Conservation (phyloP, 768 basidiomycete species). For the Lactifluus piperatus region DNA sequence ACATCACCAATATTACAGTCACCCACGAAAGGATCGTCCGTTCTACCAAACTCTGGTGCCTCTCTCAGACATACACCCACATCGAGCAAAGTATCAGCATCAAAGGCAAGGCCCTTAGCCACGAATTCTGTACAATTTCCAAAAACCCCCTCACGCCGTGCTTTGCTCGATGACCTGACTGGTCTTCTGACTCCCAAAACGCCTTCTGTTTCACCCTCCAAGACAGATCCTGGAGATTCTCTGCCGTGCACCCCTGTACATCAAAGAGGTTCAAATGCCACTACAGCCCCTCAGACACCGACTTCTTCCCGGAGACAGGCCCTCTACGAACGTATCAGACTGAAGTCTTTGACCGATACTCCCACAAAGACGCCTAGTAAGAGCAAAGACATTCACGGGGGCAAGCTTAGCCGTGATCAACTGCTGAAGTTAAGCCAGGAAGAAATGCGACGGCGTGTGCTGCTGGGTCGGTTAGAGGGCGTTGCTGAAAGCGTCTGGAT, state of each 20-base stretch:
- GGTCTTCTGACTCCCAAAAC: conserved; percentile 32
- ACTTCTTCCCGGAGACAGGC: conserved; percentile 70
- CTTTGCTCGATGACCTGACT: conserved; percentile 27
- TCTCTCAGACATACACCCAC: conserved; percentile 43
- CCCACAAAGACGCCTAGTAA: conserved; percentile 46
- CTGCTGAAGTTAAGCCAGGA: conserved; percentile 67
- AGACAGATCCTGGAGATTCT: conserved; percentile 26
- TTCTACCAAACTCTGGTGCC: conserved; percentile 32
- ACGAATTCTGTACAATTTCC: conserved; percentile 48
- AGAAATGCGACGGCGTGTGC: conserved; percentile 64
- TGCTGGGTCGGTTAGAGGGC: conserved; percentile 67
- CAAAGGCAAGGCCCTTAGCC: conserved; percentile 29
- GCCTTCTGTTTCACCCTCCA: conserved; percentile 22
- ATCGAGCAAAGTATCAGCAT: conserved; percentile 22
- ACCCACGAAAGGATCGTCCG: conserved; percentile 19
- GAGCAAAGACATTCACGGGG: conserved; percentile 31
- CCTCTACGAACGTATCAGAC: conserved; percentile 71
- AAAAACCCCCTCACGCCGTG: conserved; percentile 48
- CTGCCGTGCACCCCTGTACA: conserved; percentile 60
- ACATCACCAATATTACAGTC: conserved; percentile 32
- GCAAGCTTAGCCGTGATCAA: conserved; percentile 53
- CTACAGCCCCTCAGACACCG: conserved; percentile 58
- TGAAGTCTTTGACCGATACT: conserved; percentile 57
- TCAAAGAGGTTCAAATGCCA: conserved; percentile 45
- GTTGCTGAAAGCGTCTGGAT: conserved; percentile 89